Percentiles rank a stretch among this genome's conserved stretches.
These are phyloP conservation scores for Wickerhamiella nectarea DNA, from an alignment of 805 yeast genomes.

Conservation along the genomic window DNA sequence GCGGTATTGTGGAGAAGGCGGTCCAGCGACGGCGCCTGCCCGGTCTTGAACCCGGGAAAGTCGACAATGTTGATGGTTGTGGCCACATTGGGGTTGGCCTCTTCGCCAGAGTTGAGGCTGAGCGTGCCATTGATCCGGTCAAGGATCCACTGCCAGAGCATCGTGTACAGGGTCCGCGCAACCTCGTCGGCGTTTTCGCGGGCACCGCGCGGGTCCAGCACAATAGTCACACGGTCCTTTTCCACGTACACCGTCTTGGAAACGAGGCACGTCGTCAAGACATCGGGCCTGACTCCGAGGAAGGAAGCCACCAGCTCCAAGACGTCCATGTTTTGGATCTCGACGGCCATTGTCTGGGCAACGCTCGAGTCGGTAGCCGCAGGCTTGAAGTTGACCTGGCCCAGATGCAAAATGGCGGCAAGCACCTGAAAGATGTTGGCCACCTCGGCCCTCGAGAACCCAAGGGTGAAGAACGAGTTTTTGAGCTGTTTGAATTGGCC, in stretches of 20 bases:
- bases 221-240: slow-evolving; percentile 30
- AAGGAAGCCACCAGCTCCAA: slow-evolving; percentile 27
- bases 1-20: slow-evolving; percentile 31
- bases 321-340: slow-evolving; percentile 25
- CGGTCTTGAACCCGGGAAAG: slow-evolving; percentile 30
- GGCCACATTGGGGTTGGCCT: slow-evolving; percentile 20
- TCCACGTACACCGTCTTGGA: slow-evolving; percentile 28
- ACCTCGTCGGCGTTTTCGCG: slow-evolving; percentile 30
- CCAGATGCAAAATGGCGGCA: slow-evolving; percentile 32
- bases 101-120: slow-evolving; percentile 17
- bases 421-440: slow-evolving; percentile 37
- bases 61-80: slow-evolving; percentile 28
- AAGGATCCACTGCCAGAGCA: slow-evolving; percentile 29
- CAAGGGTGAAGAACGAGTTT: slow-evolving; percentile 37
- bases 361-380: slow-evolving; percentile 26
- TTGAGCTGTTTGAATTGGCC: slow-evolving; percentile 35
- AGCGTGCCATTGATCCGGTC: slow-evolving; percentile 27
- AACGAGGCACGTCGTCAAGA: slow-evolving; percentile 26
- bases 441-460: slow-evolving; percentile 34
- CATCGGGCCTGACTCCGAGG: slow-evolving; percentile 29
- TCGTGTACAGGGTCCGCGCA: slow-evolving; percentile 30
- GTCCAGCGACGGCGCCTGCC: slow-evolving; percentile 27
- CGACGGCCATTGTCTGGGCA: slow-evolving; percentile 26
- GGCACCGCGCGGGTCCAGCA: slow-evolving; percentile 31
- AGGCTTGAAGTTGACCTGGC: slow-evolving; percentile 29